Conservation (phyloP, 306 rosid genomes). For the Cicer yamashitae region DNA sequence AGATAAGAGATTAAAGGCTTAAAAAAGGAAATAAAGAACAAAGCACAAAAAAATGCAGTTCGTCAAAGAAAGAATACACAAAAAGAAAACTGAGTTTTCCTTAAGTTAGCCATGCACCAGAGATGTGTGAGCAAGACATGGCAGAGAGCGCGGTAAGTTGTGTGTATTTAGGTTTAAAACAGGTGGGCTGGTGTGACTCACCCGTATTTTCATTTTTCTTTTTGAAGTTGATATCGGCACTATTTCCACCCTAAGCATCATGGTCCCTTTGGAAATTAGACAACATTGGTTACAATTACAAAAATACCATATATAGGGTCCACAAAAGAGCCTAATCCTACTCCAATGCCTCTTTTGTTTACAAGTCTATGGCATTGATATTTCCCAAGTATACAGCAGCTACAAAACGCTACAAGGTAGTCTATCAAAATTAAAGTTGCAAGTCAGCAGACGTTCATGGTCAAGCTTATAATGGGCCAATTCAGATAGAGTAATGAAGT, state of each 20-base stretch:
- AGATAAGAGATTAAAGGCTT: too few relatives aligned
- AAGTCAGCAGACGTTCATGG: neutral
- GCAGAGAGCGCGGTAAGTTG: neutral
- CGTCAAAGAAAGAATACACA: neutral
- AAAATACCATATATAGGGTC: slow-evolving; percentile 1
- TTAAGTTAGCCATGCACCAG: neutral
- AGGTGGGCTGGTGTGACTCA: neutral
- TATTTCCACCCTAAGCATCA: neutral
- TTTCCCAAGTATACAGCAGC: neutral
- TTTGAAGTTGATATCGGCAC: too few relatives aligned
- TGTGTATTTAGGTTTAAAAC: slow-evolving; percentile 1
- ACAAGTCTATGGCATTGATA: neutral
- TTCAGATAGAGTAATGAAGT: neutral
- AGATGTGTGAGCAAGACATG: neutral
- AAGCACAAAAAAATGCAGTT: neutral
- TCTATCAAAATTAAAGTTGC: neutral
- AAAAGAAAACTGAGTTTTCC: neutral
- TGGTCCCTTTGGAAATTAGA: neutral
- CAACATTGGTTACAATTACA: neutral
- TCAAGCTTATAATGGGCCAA: neutral
- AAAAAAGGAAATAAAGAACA: too few relatives aligned
- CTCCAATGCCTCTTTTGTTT: neutral
- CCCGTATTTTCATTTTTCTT: neutral
- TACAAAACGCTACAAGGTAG: neutral
- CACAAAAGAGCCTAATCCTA: neutral